These are phyloP conservation scores for Oryza coarctata DNA, from an alignment of 176 grass and related monocot genomes.

Conservation along the genomic window DNA sequence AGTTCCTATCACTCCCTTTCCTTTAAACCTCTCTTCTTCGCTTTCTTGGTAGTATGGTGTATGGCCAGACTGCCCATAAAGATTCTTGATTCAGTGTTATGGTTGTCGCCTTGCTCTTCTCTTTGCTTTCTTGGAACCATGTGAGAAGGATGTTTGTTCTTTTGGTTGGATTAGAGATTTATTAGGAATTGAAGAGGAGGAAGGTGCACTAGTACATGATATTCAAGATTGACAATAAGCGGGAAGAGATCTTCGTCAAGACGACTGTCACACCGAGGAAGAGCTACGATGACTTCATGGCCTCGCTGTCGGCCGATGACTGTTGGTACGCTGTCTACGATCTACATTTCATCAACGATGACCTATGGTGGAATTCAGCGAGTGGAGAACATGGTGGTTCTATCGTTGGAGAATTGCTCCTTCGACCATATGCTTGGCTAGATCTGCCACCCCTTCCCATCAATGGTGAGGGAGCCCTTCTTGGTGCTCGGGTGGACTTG, in stretches of 20 bases:
- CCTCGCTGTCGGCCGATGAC: slow-evolving; percentile 51
- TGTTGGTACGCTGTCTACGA: slow-evolving; percentile 74
- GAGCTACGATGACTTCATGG: slow-evolving; percentile 71
- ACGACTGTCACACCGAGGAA: slow-evolving; percentile 49
- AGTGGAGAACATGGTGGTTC: too few relatives aligned
- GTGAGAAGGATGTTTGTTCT: slow-evolving; percentile 18
- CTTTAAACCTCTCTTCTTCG: not conserved
- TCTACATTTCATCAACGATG: slow-evolving; percentile 66
- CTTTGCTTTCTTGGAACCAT: not conserved
- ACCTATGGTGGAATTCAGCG: too few relatives aligned
- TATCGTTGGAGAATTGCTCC: too few relatives aligned
- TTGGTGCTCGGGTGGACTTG: too few relatives aligned
- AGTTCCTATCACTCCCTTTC: not conserved
- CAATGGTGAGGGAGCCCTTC: too few relatives aligned
- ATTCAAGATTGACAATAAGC: slow-evolving; percentile 67
- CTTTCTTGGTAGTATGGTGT: not conserved
- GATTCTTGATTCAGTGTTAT: slow-evolving; percentile 43
- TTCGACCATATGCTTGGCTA: too few relatives aligned
- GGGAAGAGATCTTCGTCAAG: slow-evolving; percentile 58
- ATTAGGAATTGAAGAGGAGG: slow-evolving; percentile 61
- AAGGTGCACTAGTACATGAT: too few relatives aligned
- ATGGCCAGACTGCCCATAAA: slow-evolving; percentile 29
- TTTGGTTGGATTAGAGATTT: slow-evolving; percentile 19
- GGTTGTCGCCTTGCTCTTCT: not conserved
- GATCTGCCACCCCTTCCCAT: too few relatives aligned